phyloP scores from a whole-genome alignment of 164 flowering plant genomes.

The Piper longum region DNA sequence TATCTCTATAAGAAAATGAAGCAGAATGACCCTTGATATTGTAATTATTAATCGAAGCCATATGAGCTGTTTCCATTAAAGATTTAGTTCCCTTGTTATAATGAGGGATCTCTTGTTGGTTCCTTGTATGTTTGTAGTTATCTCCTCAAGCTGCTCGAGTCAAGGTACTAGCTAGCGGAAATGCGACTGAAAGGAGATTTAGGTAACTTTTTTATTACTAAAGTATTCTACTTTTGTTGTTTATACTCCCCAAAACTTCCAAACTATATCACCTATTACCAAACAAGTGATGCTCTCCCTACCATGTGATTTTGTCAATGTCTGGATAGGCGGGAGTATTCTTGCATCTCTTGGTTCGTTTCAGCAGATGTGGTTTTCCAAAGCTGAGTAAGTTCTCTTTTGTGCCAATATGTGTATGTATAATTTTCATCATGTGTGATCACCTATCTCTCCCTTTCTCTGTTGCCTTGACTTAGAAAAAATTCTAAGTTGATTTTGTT shows the following conservation, averaged over 20 bases:
- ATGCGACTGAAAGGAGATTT: slow-evolving; percentile 88
- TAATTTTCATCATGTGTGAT: neutral
- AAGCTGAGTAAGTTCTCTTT: slow-evolving; percentile 56
- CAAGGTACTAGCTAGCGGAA: slow-evolving; percentile 92
- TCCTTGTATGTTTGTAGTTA: slow-evolving; percentile 30
- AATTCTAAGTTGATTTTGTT: no score
- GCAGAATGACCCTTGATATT: no score
- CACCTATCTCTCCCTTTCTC: neutral
- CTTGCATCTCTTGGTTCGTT: slow-evolving; percentile 95
- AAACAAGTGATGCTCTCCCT: neutral
- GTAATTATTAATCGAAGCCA: no score
- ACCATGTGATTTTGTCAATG: slow-evolving; percentile 28
- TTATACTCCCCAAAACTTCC: no score
- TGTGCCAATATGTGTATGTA: neutral
- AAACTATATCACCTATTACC: no score
- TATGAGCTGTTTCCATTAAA: no score
- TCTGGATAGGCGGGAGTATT: slow-evolving; percentile 97
- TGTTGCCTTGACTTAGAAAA: neutral
- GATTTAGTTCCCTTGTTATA: no score
- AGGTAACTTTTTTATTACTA: slow-evolving; percentile 27
- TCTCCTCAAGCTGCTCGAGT: slow-evolving; percentile 98
- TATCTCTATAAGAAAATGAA: no score
- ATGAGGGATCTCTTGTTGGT: neutral
- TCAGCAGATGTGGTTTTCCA: slow-evolving; percentile 99
- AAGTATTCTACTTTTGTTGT: neutral